Conservation (phyloP, 768 basidiomycete species). For the Inosperma sp. region DNA sequence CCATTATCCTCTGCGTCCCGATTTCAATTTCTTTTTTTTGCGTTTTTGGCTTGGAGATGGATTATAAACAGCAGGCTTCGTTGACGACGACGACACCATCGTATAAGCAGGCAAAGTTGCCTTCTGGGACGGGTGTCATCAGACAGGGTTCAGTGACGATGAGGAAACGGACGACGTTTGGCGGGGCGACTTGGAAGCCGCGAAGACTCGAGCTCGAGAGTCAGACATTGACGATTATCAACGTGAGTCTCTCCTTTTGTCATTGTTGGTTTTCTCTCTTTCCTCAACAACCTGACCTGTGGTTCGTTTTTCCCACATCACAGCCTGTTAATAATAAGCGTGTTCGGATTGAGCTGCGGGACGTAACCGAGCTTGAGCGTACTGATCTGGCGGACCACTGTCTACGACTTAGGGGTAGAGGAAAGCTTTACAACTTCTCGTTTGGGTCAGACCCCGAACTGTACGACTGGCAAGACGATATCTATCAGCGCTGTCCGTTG, state of each 20-base stretch:
- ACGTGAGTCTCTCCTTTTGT: slow-evolving; percentile 15
- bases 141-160: slow-evolving; percentile 20
- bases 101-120: slow-evolving; percentile 5
- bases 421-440: slow-evolving; percentile 32
- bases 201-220: slow-evolving; percentile 22
- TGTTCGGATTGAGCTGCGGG: slow-evolving; percentile 28
- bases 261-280: not conserved
- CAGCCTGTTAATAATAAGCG: slow-evolving; percentile 22
- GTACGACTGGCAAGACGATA: slow-evolving; percentile 46
- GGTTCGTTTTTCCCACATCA: slow-evolving; percentile 1
- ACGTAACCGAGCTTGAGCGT: slow-evolving; percentile 37
- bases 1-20: not conserved
- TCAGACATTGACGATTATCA: slow-evolving; percentile 22
- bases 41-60: slow-evolving; percentile 9
- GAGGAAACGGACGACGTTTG: slow-evolving; percentile 21
- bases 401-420: slow-evolving; percentile 31
- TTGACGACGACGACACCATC: slow-evolving; percentile 9
- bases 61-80: slow-evolving; percentile 16
- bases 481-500: slow-evolving; percentile 37
- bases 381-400: slow-evolving; percentile 36
- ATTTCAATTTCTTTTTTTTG: slow-evolving; percentile 5
- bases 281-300: not conserved
- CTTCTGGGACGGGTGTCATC: slow-evolving; percentile 13
- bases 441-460: slow-evolving; percentile 38
- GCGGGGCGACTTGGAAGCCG: slow-evolving; percentile 22